phyloP scores from a whole-genome alignment of 2,329 filamentous ascomycete genomes.

The Aureobasidium sp. region DNA sequence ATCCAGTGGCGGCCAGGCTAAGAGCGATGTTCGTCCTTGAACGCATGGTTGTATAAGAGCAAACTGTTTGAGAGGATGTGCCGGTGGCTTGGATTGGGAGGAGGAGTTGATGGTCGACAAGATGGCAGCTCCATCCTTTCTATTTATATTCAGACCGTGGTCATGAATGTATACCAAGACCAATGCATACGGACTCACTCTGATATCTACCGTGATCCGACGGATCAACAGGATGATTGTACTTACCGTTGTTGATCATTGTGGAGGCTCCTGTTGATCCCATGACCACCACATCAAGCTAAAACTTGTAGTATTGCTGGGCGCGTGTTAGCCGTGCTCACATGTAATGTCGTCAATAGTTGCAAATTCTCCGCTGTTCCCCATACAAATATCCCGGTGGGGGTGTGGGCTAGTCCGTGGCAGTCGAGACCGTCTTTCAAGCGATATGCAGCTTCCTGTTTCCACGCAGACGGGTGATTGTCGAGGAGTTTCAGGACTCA shows the following conservation, averaged over 20 bases:
- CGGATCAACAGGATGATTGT: conserved; percentile 1
- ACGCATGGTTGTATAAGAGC: background rate
- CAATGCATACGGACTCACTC: background rate
- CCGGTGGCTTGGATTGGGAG: background rate
- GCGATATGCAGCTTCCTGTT: background rate
- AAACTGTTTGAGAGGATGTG: background rate
- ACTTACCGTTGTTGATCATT: background rate
- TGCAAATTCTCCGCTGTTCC: background rate
- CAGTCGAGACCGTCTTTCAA: background rate
- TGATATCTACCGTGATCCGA: background rate
- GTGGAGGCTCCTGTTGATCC: background rate
- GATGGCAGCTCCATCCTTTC: background rate
- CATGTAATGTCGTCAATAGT: background rate
- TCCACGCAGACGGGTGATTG: background rate
- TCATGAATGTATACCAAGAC: background rate
- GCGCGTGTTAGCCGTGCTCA: background rate
- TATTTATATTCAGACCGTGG: conserved; percentile 2
- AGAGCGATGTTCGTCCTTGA: conserved; percentile 21
- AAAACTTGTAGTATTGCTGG: background rate
- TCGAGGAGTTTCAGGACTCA: background rate
- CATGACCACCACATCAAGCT: background rate
- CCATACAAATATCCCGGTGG: background rate
- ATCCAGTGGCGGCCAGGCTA: conserved; percentile 23
- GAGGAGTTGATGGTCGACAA: background rate
- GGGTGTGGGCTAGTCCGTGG: background rate